Conservation (phyloP, 345 rosid species). For the Hibiscus syriacus region DNA sequence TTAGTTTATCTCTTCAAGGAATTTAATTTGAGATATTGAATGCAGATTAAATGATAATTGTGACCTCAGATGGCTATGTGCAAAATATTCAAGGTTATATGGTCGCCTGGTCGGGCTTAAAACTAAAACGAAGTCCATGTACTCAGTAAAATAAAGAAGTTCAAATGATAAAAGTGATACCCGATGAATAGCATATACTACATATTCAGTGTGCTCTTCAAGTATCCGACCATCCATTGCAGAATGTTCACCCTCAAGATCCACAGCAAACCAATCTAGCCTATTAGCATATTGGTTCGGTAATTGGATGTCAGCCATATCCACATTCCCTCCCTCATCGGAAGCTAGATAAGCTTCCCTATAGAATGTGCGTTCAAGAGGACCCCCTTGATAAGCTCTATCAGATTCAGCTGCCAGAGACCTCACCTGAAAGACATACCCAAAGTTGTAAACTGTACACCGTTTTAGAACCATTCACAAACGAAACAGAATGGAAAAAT, state of each 20-base stretch:
- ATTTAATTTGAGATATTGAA: background rate
- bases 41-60: background rate
- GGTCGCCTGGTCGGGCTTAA: background rate
- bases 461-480: background rate
- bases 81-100: slow-evolving; percentile 7
- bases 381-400: slow-evolving; percentile 85
- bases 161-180: slow-evolving; percentile 39
- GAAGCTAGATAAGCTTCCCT: slow-evolving; percentile 47
- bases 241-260: slow-evolving; percentile 99
- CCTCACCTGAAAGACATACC: slow-evolving; percentile 51
- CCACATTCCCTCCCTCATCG: slow-evolving; percentile 45
- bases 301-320: slow-evolving; percentile 35
- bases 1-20: background rate
- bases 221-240: slow-evolving; percentile 99
- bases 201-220: slow-evolving; percentile 96
- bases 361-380: slow-evolving; percentile 68
- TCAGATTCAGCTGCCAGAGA: slow-evolving; percentile 95
- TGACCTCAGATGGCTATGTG: background rate
- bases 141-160: slow-evolving; percentile 10
- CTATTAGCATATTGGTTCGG: slow-evolving; percentile 54
- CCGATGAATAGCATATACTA: slow-evolving; percentile 93
- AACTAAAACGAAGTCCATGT: background rate
- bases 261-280: slow-evolving; percentile 96
- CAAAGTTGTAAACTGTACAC: background rate
- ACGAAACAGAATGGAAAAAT: background rate